Evolutionary conservation across 495 filamentous ascomycete genomes (phyloP).

Genomic region (Geopyxis carbonaria): DNA sequence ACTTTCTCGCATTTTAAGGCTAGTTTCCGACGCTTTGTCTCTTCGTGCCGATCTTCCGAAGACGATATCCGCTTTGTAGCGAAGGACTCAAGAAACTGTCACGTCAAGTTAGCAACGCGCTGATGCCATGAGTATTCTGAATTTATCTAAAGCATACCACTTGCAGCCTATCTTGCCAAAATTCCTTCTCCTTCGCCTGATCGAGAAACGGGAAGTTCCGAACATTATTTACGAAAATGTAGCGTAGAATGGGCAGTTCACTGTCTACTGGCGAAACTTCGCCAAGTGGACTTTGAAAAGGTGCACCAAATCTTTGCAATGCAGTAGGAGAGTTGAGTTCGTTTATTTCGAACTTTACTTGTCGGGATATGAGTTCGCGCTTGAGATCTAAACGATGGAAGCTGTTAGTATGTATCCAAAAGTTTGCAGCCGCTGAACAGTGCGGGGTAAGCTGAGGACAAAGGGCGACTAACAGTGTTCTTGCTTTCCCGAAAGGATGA

Average conservation of each 20-base stretch:
- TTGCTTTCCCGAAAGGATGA: conserved; percentile 76
- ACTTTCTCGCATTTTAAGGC: conserved; percentile 86
- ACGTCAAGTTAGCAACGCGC: background rate
- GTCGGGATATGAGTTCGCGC: conserved; percentile 77
- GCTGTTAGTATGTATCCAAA: background rate
- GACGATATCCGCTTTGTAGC: conserved; percentile 96
- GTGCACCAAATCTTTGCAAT: conserved; percentile 84
- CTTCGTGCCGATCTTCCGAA: conserved; percentile 85
- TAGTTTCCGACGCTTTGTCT: conserved; percentile 86
- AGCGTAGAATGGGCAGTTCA: conserved; percentile 81
- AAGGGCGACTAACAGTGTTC: conserved; percentile 62
- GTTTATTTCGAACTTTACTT: conserved; percentile 72
- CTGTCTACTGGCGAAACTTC: conserved; percentile 88
- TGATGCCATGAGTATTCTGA: background rate
- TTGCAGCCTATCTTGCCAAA: conserved; percentile 97
- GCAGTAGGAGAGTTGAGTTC: conserved; percentile 91
- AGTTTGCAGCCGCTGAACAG: conserved; percentile 2
- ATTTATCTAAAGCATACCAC: conserved; percentile 41
- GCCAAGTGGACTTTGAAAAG: conserved; percentile 79
- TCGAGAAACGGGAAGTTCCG: conserved; percentile 95
- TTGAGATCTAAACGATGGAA: conserved; percentile 54
- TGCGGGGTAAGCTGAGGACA: background rate
- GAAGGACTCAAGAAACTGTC: conserved; percentile 86
- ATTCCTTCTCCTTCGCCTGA: conserved; percentile 91
- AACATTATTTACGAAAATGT: conserved; percentile 96